Evolutionary conservation across 805 yeast species (phyloP), one percentile per base, ranked within the genome.

Genomic region (Ascoidea rubescens): DNA sequence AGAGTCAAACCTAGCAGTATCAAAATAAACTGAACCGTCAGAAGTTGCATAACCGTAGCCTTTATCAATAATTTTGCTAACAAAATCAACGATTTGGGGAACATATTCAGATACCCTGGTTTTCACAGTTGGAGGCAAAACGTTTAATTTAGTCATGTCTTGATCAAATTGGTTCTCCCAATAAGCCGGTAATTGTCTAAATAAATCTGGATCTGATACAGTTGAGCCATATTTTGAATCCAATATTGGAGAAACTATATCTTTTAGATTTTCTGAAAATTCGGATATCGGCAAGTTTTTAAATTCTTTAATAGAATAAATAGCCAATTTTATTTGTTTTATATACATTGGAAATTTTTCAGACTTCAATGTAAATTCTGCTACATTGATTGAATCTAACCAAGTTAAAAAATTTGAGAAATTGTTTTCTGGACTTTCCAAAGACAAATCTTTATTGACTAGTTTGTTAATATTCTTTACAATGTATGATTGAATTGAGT

Each of bases 21-120:
- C 95, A 65, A 93, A 93, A 67, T 93, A 93, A n/a, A 93, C 99
- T 7, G 95, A 85, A 0, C 97, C 98, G 62, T 90, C 96, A 5
- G 66, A 68, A 1, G 96, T 81, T 4, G 79, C 70, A 63, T 90
- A 90, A 2, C 91, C 99, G 66, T 74, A 91, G 0, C 96, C 96
- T 59, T 84, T 85, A 3, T 62, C 66, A 47, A 91, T 79, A 62
- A 93, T 90, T 59, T 71, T 73, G 57, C 79, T 75, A 17, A 93
- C 95, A 66, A 81, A 91, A 14, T 68, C 76, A 46, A 91, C 78
- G 65, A 93, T 90, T 62, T 93, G 96, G 1, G 98, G 97, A 47
- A 91, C 82, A 62, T 88, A 91, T 66, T 93, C 99, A 4, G 96
- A 85, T 14, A 93, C 99, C 58, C 99, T 80, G 2, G 99, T 93